phyloP scores from a whole-genome alignment of 352 stramenopile genomes.

The Pilasporangium apinafurcum region DNA sequence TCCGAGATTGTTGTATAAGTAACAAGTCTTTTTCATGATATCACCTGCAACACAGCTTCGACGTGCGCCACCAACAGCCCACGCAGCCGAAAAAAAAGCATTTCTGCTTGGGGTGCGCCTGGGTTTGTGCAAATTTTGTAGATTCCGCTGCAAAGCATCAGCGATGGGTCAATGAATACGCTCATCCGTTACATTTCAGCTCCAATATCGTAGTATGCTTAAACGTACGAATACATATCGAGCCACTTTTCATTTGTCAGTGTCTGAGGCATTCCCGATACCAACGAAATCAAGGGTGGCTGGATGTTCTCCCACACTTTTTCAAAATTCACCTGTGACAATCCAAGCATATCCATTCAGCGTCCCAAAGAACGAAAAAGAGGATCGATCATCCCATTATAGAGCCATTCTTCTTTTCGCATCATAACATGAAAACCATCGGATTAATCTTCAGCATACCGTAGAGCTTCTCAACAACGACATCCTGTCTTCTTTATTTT shows the following conservation, averaged over 20 bases:
- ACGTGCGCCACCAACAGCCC: constrained; percentile 65
- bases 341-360: background rate
- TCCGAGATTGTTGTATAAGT: background rate
- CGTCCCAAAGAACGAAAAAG: background rate
- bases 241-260: constrained; percentile 83
- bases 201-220: too few relatives aligned
- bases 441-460: too few relatives aligned
- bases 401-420: background rate
- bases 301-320: constrained; percentile 81
- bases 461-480: constrained; percentile 78
- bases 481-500: constrained; percentile 25
- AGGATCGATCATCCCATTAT: background rate
- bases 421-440: too few relatives aligned
- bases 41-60: constrained; percentile 46
- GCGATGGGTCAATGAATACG: too few relatives aligned
- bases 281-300: constrained; percentile 60
- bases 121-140: constrained; percentile 88
- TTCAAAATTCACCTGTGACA: constrained; percentile 76
- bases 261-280: constrained; percentile 57
- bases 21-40: background rate
- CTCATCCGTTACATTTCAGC: background rate
- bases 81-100: constrained; percentile 76
- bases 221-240: constrained; percentile 83
- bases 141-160: constrained; percentile 37
- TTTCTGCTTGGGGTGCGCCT: constrained; percentile 67